Evolutionary conservation across 2,329 filamentous ascomycete genomes (phyloP).

Genomic region (Fusarium sp.): DNA sequence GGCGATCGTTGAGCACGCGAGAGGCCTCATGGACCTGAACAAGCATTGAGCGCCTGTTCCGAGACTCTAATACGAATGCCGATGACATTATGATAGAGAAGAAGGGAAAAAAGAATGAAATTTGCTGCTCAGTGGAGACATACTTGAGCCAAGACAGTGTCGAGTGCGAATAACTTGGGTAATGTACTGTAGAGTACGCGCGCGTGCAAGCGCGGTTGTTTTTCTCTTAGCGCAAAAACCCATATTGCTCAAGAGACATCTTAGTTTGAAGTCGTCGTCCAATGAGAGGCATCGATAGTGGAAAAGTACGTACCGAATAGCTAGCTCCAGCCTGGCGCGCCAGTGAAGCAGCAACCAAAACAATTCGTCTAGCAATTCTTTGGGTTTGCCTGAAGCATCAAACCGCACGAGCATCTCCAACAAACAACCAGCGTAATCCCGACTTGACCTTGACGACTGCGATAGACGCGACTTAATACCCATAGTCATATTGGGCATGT

Average conservation of each 20-base stretch:
- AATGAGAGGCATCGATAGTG: conserved; percentile 5
- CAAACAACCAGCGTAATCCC: conserved; percentile 12
- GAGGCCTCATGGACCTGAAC: conserved; percentile 87
- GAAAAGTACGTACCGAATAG: conserved; percentile 36
- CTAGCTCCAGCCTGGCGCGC: conserved; percentile 35
- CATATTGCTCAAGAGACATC: not conserved
- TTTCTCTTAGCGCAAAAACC: conserved; percentile 1
- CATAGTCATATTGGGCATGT: conserved; percentile 38
- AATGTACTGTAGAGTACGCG: conserved; percentile 26
- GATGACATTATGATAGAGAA: conserved; percentile 77
- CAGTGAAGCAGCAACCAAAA: conserved; percentile 44
- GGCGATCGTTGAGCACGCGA: conserved; percentile 98
- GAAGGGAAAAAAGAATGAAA: conserved; percentile 50
- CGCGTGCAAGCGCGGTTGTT: conserved; percentile 31
- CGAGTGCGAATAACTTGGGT: not conserved
- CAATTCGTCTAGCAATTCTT: conserved; percentile 40
- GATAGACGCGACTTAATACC: conserved; percentile 17
- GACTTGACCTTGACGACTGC: conserved; percentile 5
- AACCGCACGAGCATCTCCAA: conserved; percentile 28
- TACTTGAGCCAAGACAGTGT: conserved; percentile 45
- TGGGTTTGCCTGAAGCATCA: conserved; percentile 37
- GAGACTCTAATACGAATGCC: conserved; percentile 99
- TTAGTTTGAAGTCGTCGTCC: not conserved
- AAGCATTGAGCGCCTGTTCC: conserved; percentile 93
- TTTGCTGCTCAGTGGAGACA: conserved; percentile 43